These are phyloP conservation scores for Mrakiaceae sp. DNA, from an alignment of 1,284 basidiomycete species.

Conservation along the genomic window DNA sequence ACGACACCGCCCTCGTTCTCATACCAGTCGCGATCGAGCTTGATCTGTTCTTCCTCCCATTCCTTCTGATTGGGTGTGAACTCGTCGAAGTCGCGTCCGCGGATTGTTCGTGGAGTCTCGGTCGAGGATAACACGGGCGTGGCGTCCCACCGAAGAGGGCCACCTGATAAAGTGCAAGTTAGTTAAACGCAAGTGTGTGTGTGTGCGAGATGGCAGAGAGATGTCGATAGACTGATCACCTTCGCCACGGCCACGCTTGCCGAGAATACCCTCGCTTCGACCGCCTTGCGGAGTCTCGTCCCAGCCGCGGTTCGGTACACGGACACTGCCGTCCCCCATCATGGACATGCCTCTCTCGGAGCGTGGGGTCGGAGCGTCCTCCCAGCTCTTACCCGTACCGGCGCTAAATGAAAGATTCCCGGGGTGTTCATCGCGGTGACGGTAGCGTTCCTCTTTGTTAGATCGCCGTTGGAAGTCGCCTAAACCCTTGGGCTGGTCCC, in stretches of 20 bases:
- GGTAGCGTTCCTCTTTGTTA: conserved; percentile 25
- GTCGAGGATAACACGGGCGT: conserved; percentile 35
- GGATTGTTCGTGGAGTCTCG: conserved; percentile 45
- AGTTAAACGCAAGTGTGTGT: not conserved
- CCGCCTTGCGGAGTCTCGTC: conserved; percentile 65
- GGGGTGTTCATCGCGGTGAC: not conserved
- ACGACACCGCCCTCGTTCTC: conserved; percentile 75
- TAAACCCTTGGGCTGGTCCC: conserved; percentile 25
- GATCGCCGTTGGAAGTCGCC: conserved; percentile 34
- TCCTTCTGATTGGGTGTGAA: conserved; percentile 46
- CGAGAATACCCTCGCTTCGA: conserved; percentile 25
- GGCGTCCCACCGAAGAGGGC: conserved; percentile 56
- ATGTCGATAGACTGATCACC: conserved; percentile 4
- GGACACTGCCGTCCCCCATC: conserved; percentile 63
- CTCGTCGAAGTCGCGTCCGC: conserved; percentile 42
- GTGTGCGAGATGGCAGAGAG: conserved; percentile 5
- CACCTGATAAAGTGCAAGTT: not conserved
- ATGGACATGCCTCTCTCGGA: conserved; percentile 40
- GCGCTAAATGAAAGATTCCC: not conserved
- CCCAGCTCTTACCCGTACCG: conserved; percentile 28
- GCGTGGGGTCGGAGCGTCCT: conserved; percentile 49
- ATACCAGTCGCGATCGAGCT: conserved; percentile 88
- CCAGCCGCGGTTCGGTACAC: conserved; percentile 80
- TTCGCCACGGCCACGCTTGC: not conserved
- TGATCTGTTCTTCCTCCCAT: conserved; percentile 90